A percentile compares a stretch with the other conserved stretches of the same genome.
Conservation (phyloP, 495 filamentous ascomycete species). For the Peziza echinospora region DNA sequence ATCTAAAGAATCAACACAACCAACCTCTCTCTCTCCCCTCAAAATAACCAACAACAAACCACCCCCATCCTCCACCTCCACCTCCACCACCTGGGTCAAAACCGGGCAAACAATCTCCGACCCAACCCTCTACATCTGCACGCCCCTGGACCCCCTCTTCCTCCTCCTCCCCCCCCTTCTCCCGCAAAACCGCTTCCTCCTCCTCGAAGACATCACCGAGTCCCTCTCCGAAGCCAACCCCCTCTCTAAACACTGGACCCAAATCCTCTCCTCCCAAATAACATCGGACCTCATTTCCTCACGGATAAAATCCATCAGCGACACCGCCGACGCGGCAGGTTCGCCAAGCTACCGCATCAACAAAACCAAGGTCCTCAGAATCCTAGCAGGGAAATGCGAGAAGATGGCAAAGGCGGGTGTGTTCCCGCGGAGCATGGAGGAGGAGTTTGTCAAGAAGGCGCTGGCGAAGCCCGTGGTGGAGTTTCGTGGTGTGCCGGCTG, state of each 20-base stretch:
- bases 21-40: no score
- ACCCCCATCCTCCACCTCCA: no score
- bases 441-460: conserved; percentile 55
- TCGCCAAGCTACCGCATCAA: conserved; percentile 64
- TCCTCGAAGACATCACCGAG: conserved; percentile 64
- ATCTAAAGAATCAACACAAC: no score
- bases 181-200: conserved; percentile 41
- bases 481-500: neutral
- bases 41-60: no score
- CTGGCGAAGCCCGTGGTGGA: conserved; percentile 40
- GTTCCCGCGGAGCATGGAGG: conserved; percentile 64
- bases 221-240: conserved; percentile 23
- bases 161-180: conserved; percentile 51
- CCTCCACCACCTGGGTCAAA: conserved; percentile 11
- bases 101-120: conserved; percentile 33
- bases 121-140: conserved; percentile 57
- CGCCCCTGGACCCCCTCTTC: conserved; percentile 67
- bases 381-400: conserved; percentile 49
- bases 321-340: conserved; percentile 56
- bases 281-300: conserved; percentile 22
- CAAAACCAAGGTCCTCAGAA: conserved; percentile 40
- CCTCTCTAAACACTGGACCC: neutral
- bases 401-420: conserved; percentile 36
- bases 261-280: conserved; percentile 4
- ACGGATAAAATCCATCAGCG: conserved; percentile 46